Percentiles rank a stretch among this genome's conserved stretches.
These are phyloP conservation scores for Alternaria incomplexa DNA, from an alignment of 2,329 filamentous ascomycete genomes.

Conservation along the genomic window DNA sequence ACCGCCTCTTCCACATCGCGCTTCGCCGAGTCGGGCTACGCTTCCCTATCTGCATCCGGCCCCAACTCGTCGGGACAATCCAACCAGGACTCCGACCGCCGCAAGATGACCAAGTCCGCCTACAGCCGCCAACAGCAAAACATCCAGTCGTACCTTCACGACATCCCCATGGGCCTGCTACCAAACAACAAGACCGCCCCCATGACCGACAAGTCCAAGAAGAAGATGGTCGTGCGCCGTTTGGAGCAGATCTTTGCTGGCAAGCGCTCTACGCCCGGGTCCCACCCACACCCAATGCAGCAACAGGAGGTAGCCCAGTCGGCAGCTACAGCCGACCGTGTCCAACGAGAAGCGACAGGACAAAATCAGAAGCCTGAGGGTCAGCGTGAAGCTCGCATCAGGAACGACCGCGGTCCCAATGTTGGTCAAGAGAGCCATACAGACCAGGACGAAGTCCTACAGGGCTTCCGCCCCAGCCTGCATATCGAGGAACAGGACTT, in stretches of 20 bases:
- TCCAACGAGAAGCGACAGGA: slow-evolving; percentile 50
- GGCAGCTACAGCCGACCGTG: slow-evolving; percentile 57
- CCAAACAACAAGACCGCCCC: slow-evolving; percentile 60
- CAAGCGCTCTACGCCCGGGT: slow-evolving; percentile 56
- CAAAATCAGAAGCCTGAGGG: slow-evolving; percentile 48
- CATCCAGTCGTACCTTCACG: slow-evolving; percentile 72
- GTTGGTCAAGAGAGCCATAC: slow-evolving; percentile 24
- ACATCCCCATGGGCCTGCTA: slow-evolving; percentile 73
- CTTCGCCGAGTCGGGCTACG: slow-evolving; percentile 63
- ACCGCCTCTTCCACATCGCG: slow-evolving; percentile 64
- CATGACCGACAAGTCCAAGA: slow-evolving; percentile 76
- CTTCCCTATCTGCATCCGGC: slow-evolving; percentile 63
- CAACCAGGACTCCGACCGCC: slow-evolving; percentile 36
- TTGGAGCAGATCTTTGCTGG: slow-evolving; percentile 85
- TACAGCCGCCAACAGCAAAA: slow-evolving; percentile 54
- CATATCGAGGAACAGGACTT: slow-evolving; percentile 34
- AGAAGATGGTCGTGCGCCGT: slow-evolving; percentile 76
- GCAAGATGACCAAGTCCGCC: slow-evolving; percentile 36
- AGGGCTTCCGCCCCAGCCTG: slow-evolving; percentile 23
- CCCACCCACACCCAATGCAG: slow-evolving; percentile 59
- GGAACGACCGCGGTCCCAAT: slow-evolving; percentile 32
- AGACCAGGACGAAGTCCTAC: slow-evolving; percentile 20
- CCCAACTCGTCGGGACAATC: slow-evolving; percentile 52
- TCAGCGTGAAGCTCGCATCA: slow-evolving; percentile 55
- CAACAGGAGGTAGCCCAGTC: slow-evolving; percentile 64